These are phyloP conservation scores for Zanthoxylum bungeanum DNA, from an alignment of 345 rosid species.

Conservation along the genomic window DNA sequence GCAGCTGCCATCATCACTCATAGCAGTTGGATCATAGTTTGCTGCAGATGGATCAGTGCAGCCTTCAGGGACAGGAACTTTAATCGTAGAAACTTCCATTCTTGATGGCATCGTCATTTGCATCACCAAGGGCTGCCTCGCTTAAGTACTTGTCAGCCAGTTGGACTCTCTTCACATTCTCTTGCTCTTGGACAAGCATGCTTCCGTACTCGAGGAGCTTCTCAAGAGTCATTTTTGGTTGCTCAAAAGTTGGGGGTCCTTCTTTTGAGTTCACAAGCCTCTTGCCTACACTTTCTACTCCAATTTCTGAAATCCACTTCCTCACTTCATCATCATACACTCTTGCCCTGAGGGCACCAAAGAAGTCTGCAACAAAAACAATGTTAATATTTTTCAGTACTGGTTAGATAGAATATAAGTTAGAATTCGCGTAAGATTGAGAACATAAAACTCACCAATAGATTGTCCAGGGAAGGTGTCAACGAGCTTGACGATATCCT, in stretches of 20 bases:
- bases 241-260: constrained; percentile 52
- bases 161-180: constrained; percentile 57
- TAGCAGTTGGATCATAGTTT: constrained; percentile 47
- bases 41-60: constrained; percentile 39
- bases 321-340: constrained; percentile 60
- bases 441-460: constrained; percentile 34
- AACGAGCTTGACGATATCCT: constrained; percentile 49
- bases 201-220: constrained; percentile 46
- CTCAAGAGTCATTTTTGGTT: constrained; percentile 42
- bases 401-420: background rate
- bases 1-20: constrained; percentile 46
- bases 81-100: constrained; percentile 38
- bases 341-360: constrained; percentile 55
- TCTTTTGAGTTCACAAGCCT: constrained; percentile 52
- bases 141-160: constrained; percentile 45
- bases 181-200: constrained; percentile 56
- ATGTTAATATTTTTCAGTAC: constrained; percentile 49
- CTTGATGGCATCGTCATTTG: constrained; percentile 36
- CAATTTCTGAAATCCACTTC: constrained; percentile 38
- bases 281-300: constrained; percentile 42
- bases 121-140: constrained; percentile 61
- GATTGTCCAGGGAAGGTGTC: constrained; percentile 57
- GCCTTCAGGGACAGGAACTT: constrained; percentile 41
- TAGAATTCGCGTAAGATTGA: background rate
- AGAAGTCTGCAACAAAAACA: constrained; percentile 36